A percentile compares a stretch with the other conserved stretches of the same genome.
These are phyloP conservation scores for Vigna trinervia DNA, from an alignment of 306 rosid genomes.

Conservation along the genomic window DNA sequence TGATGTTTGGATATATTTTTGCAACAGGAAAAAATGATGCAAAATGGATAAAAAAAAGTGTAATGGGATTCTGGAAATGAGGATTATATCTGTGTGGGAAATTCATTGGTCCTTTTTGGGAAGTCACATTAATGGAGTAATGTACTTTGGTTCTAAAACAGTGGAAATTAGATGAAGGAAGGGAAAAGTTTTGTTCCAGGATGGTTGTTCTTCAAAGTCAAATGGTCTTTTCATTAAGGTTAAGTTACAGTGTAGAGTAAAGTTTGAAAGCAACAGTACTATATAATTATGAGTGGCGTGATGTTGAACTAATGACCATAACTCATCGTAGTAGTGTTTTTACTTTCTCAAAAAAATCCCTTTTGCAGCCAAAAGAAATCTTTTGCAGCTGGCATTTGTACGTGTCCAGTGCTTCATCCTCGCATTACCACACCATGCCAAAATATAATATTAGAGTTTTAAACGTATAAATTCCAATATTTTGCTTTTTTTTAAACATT, in stretches of 20 bases:
- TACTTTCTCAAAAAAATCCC: conserved; percentile 7
- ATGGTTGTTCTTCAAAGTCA: conserved; percentile 33
- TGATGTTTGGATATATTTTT: not conserved
- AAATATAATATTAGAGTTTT: no score
- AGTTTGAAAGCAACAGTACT: conserved; percentile 24
- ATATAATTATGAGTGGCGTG: conserved; percentile 26
- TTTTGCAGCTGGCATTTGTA: not conserved
- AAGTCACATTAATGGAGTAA: conserved; percentile 26
- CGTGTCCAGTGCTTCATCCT: not conserved
- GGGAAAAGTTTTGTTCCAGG: conserved; percentile 12
- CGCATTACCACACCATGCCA: not conserved
- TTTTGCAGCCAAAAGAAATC: not conserved
- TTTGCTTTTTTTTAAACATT: no score
- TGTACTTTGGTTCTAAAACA: conserved; percentile 7
- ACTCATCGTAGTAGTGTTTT: conserved; percentile 3
- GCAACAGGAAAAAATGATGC: not conserved
- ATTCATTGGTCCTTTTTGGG: conserved; percentile 10
- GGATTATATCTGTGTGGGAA: conserved; percentile 22
- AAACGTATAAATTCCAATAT: no score
- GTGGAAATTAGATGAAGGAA: conserved; percentile 23
- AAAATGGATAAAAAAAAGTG: conserved; percentile 30
- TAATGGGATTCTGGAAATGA: conserved; percentile 22
- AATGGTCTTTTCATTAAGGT: conserved; percentile 38
- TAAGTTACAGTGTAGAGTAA: conserved; percentile 30
- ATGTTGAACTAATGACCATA: conserved; percentile 30